Percentiles rank a stretch among this genome's conserved stretches.
phyloP scores from a whole-genome alignment of 73 alveolate species.

The Paramecium octaurelia region DNA sequence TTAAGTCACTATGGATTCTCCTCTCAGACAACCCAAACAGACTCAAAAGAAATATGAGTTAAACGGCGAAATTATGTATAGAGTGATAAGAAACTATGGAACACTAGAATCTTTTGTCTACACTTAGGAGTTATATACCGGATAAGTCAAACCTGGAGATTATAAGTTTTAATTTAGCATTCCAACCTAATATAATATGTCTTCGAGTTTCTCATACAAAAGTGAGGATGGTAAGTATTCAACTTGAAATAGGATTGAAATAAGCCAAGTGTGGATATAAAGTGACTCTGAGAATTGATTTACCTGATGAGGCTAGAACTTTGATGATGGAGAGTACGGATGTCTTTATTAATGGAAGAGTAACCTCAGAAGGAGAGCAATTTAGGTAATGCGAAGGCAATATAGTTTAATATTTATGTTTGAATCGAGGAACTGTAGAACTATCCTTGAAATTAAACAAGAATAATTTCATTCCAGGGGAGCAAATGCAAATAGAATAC shows the following conservation, averaged over 20 bases:
- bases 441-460: neutral
- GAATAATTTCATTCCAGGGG: constrained; percentile 39
- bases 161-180: constrained; percentile 14
- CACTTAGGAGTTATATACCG: constrained; percentile 1
- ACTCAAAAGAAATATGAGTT: constrained; percentile 40
- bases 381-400: constrained; percentile 25
- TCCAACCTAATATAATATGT: neutral
- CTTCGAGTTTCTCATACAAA: neutral
- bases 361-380: neutral
- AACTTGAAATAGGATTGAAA: neutral
- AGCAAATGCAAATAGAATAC: neutral
- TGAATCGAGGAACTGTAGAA: constrained; percentile 43
- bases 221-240: constrained; percentile 26
- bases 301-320: neutral
- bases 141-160: constrained; percentile 23
- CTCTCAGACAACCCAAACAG: neutral
- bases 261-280: neutral
- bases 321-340: neutral
- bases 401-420: constrained; percentile 5
- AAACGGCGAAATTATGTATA: neutral
- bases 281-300: neutral
- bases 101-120: neutral
- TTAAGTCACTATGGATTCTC: neutral
- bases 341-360: constrained; percentile 13
- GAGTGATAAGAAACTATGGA: constrained; percentile 25